Evolutionary conservation across 2,329 filamentous ascomycete genomes (phyloP).

Genomic region (Venturia oleaginea): DNA sequence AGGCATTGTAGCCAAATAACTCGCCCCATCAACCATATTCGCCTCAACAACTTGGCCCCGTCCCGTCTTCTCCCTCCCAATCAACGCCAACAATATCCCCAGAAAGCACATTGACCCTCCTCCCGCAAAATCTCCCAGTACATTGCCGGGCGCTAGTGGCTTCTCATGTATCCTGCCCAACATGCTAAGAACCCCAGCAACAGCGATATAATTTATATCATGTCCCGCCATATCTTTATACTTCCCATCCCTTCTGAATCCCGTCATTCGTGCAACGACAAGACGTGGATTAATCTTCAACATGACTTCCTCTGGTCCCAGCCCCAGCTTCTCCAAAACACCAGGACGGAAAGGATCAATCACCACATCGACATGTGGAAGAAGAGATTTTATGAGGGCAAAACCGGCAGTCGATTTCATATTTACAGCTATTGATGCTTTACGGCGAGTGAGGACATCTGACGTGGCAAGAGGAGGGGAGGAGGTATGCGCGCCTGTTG

Average conservation of each 20-base stretch:
- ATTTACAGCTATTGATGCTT: conserved; percentile 70
- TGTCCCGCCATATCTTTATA: conserved; percentile 87
- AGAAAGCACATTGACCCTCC: conserved; percentile 75
- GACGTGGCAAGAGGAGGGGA: conserved; percentile 40
- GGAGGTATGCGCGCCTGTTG: conserved; percentile 31
- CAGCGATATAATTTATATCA: conserved; percentile 93
- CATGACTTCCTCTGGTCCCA: conserved; percentile 60
- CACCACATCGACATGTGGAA: conserved; percentile 60
- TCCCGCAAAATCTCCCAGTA: conserved; percentile 85
- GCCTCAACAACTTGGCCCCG: conserved; percentile 83
- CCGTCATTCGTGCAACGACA: conserved; percentile 78
- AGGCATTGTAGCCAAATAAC: conserved; percentile 71
- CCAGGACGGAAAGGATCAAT: conserved; percentile 93
- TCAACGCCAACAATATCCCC: conserved; percentile 71
- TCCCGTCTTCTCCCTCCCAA: conserved; percentile 55
- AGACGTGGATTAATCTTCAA: conserved; percentile 61
- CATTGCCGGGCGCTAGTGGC: conserved; percentile 72
- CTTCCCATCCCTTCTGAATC: conserved; percentile 77
- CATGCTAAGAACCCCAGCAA: conserved; percentile 68
- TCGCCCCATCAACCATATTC: conserved; percentile 90
- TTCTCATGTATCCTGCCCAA: conserved; percentile 61
- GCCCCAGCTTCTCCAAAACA: conserved; percentile 74
- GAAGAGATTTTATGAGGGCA: conserved; percentile 56
- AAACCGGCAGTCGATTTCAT: conserved; percentile 60
- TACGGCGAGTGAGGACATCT: conserved; percentile 73